Conservation (phyloP, 192 early-diverging fungal species). For the Helicostylum pulchrum region DNA sequence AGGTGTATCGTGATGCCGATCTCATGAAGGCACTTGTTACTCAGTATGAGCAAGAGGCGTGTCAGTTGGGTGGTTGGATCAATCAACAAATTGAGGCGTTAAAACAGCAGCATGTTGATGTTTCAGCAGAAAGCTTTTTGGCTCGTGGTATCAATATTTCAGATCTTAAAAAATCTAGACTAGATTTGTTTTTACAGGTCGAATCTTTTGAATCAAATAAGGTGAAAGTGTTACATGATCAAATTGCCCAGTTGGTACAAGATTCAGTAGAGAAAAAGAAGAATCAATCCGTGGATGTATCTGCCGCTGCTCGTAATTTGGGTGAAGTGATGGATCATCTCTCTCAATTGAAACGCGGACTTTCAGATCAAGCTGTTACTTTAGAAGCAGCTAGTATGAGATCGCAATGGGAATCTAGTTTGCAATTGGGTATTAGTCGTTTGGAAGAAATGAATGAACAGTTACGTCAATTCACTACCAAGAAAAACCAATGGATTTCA, state of each 20-base stretch:
- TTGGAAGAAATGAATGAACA: constrained; percentile 25
- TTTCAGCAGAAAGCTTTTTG: constrained; percentile 11
- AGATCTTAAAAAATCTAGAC: constrained; percentile 1
- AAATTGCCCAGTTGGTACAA: constrained; percentile 18
- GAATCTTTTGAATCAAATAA: constrained; percentile 22
- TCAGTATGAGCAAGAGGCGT: constrained; percentile 20
- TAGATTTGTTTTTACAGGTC: constrained; percentile 4
- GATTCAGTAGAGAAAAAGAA: constrained; percentile 15
- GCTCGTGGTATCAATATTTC: not conserved
- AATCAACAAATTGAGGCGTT: constrained; percentile 19
- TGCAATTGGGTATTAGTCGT: not conserved
- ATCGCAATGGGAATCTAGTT: constrained; percentile 15
- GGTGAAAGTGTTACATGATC: constrained; percentile 19
- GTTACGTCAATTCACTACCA: constrained; percentile 21
- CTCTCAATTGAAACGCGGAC: constrained; percentile 12
- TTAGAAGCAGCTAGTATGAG: constrained; percentile 19
- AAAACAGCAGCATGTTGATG: constrained; percentile 22
- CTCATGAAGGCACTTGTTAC: constrained; percentile 7
- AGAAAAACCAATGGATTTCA: constrained; percentile 20
- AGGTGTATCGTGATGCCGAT: constrained; percentile 8
- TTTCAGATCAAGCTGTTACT: constrained; percentile 16
- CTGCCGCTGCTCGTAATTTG: constrained; percentile 14
- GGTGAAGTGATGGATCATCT: constrained; percentile 19
- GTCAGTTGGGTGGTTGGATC: constrained; percentile 17
- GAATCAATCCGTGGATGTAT: constrained; percentile 11